phyloP scores from a whole-genome alignment of 768 basidiomycete species.

The Suillus plorans region DNA sequence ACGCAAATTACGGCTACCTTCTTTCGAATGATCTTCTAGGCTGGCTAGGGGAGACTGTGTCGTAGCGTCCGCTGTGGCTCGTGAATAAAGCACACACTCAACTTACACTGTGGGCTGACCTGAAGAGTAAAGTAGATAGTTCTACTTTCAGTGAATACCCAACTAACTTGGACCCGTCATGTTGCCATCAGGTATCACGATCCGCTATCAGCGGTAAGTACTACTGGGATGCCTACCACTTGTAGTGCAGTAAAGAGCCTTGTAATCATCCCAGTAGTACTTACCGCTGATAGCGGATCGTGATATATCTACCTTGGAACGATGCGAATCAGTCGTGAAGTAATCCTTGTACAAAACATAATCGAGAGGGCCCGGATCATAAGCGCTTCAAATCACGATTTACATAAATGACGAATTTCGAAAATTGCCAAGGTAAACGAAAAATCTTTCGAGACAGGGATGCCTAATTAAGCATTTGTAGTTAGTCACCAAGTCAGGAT shows the following conservation, averaged over 20 bases:
- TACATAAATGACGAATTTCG: not conserved
- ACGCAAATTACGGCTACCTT: not conserved
- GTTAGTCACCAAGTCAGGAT: not conserved
- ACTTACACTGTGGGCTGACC: no score
- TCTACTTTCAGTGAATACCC: no score
- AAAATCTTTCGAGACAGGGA: not conserved
- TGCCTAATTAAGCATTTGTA: not conserved
- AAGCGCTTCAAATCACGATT: not conserved
- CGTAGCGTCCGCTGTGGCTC: not conserved
- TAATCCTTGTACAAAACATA: no score
- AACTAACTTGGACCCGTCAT: not conserved
- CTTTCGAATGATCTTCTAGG: not conserved
- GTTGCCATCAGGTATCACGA: no score
- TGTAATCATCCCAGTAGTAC: no score
- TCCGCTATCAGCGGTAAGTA: no score
- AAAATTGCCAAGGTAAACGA: not conserved
- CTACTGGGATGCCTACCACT: no score
- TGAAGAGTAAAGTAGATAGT: not conserved
- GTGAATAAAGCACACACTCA: not conserved
- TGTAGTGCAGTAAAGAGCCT: no score
- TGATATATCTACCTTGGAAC: not conserved
- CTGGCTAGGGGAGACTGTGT: not conserved
- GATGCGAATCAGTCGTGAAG: not conserved
- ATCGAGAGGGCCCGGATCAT: no score
- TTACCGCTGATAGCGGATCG: not conserved